Evolutionary conservation across 1,284 basidiomycete species (phyloP), one percentile per base, ranked within the genome.

Genomic region (Xerocomus nothofagi): DNA sequence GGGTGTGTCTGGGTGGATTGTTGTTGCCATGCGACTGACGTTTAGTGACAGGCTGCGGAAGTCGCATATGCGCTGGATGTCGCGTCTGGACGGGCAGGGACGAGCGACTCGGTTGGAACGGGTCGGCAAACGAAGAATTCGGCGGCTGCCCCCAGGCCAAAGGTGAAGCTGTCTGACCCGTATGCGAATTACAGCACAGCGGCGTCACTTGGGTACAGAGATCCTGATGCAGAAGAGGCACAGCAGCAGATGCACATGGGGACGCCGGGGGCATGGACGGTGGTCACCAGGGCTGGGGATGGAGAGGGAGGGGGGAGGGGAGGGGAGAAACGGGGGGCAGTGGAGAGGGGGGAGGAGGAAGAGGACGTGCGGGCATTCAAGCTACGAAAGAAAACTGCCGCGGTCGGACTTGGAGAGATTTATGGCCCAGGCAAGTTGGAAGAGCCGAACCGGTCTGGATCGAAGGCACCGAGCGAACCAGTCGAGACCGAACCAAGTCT

Each of bases 121-220:
- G 5, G 6, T 30, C 39, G 37, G 15, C 37, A 51, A 32, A 11
- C 29, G 12, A 49, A 29, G 20, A 36, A 37, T 71, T 3, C 69
- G 74, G 10, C 67, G 76, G 2, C 68, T 72, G 10, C 75, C 4
- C 65, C 67, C 47, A 57, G 46, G 23, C 27, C 41, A 3, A 78
- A 80, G 58, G 71, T 32, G 17, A 86, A 81, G 60, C 78, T 84
- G 2, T 76, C 82, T 0, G 86, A 92, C 63, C 84, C 82, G 40
- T 93, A 76, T 56, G 75, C 87, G 3, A 88, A 95, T 67, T 99
- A 99, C 68, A 84, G 90, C 15, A 92, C 91, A 0, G 88, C 95
- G 0, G 83, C 81, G 40, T 88, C 86, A 2, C 76, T 96, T 0
- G 93, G 94, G 0, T 86, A 83, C 58, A 76, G 68, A 6, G 90